These are phyloP conservation scores for Podaxis sp. DNA, from an alignment of 768 basidiomycete genomes.

Conservation along the genomic window DNA sequence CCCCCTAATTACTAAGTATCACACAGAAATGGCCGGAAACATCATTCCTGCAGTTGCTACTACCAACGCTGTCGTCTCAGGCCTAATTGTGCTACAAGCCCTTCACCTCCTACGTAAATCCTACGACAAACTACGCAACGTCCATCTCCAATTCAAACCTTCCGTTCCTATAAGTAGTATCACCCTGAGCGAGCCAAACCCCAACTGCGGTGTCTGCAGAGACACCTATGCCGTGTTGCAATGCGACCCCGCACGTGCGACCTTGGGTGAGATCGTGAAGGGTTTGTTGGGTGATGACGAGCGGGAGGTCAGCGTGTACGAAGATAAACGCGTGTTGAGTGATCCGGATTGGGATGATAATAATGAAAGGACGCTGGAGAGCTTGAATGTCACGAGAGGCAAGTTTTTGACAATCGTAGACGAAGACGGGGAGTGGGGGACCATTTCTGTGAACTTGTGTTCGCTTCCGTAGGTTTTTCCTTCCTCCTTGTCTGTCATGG, in stretches of 20 bases:
- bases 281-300: constrained; percentile 57
- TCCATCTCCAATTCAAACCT: constrained; percentile 77
- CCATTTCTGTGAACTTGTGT: constrained; percentile 67
- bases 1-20: background rate
- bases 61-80: constrained; percentile 96
- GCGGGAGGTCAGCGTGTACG: constrained; percentile 75
- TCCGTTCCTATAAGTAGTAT: constrained; percentile 68
- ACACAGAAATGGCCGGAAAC: constrained; percentile 95
- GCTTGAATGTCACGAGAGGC: constrained; percentile 73
- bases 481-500: background rate
- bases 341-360: constrained; percentile 97
- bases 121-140: constrained; percentile 59
- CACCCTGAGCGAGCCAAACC: constrained; percentile 64
- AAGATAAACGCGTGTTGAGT: constrained; percentile 80
- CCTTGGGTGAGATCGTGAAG: constrained; percentile 68
- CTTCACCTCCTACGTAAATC: constrained; percentile 74
- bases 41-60: constrained; percentile 99
- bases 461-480: constrained; percentile 61
- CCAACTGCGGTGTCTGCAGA: constrained; percentile 78
- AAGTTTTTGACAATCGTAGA: constrained; percentile 89
- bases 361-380: constrained; percentile 70
- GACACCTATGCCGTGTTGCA: constrained; percentile 74
- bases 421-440: constrained; percentile 75
- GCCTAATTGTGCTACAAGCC: constrained; percentile 90
- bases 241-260: constrained; percentile 68